phyloP scores from a whole-genome alignment of 495 filamentous ascomycete species.

The Xylaria curta region DNA sequence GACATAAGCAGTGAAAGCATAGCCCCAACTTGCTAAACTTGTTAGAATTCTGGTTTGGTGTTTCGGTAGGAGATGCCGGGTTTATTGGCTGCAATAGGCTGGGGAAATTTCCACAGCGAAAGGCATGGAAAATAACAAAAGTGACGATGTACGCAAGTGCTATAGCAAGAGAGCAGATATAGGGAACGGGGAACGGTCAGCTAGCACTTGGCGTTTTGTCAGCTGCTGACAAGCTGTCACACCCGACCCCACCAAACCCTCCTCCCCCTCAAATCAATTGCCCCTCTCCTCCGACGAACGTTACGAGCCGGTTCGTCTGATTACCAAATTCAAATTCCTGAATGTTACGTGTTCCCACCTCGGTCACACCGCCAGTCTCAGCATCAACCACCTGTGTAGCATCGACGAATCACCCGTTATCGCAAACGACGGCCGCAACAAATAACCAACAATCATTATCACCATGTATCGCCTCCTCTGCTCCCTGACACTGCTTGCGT shows the following conservation, averaged over 20 bases:
- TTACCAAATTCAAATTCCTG: background rate
- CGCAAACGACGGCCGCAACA: background rate
- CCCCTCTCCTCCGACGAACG: background rate
- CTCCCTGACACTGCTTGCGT: slow-evolving; percentile 60
- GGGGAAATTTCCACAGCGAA: background rate
- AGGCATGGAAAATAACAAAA: background rate
- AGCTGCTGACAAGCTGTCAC: background rate
- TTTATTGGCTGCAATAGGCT: background rate
- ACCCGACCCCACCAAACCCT: background rate
- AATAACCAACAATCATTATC: background rate
- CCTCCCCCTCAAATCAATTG: too few relatives aligned
- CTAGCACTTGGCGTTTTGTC: background rate
- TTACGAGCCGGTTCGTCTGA: too few relatives aligned
- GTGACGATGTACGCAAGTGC: background rate
- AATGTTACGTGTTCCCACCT: slow-evolving; percentile 3
- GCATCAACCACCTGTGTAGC: background rate
- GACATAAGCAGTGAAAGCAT: background rate
- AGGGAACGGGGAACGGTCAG: too few relatives aligned
- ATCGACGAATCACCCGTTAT: background rate
- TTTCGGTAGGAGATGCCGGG: background rate
- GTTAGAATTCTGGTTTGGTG: background rate
- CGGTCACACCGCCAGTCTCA: slow-evolving; percentile 10
- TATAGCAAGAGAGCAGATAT: background rate
- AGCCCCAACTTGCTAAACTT: background rate
- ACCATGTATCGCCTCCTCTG: slow-evolving; percentile 65